phyloP scores from a whole-genome alignment of 2,329 filamentous ascomycete genomes.

The Microascus cirrosus region DNA sequence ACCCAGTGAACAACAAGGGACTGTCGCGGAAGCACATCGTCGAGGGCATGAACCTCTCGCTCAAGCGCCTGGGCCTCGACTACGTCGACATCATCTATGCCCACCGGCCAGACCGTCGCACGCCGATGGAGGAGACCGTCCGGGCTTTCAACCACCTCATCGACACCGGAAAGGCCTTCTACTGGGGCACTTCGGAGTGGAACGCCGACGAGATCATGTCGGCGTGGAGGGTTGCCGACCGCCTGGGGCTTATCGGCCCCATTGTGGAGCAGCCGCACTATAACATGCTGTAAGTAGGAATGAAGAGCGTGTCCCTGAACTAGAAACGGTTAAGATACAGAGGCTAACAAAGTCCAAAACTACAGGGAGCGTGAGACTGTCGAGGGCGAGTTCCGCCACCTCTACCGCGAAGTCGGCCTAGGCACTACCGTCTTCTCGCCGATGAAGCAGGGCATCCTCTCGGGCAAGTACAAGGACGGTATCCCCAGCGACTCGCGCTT shows the following conservation, averaged over 20 bases:
- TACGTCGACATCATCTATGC: slow-evolving; percentile 62
- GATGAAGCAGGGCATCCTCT: slow-evolving; percentile 44
- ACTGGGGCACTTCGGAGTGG: slow-evolving; percentile 64
- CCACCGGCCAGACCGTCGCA: slow-evolving; percentile 55
- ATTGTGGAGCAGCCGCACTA: slow-evolving; percentile 58
- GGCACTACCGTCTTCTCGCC: slow-evolving; percentile 55
- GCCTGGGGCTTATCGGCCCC: slow-evolving; percentile 49
- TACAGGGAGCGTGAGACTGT: slow-evolving; percentile 39
- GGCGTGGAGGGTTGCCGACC: slow-evolving; percentile 50
- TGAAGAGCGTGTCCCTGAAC: neutral
- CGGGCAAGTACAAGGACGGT: slow-evolving; percentile 56
- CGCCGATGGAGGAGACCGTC: slow-evolving; percentile 61
- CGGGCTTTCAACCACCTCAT: slow-evolving; percentile 62
- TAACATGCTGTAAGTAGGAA: slow-evolving; percentile 37
- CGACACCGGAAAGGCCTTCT: slow-evolving; percentile 54
- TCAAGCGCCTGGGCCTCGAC: slow-evolving; percentile 43
- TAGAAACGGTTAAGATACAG: neutral
- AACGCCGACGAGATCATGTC: slow-evolving; percentile 53
- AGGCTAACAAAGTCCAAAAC: neutral
- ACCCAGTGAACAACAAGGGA: slow-evolving; percentile 54
- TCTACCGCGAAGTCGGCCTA: slow-evolving; percentile 48
- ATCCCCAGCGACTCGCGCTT: slow-evolving; percentile 50
- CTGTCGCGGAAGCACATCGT: slow-evolving; percentile 60
- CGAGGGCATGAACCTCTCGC: slow-evolving; percentile 49
- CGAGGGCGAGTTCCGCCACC: slow-evolving; percentile 49